phyloP scores from a whole-genome alignment of 768 basidiomycete genomes.

The Pleurotus cornucopiae region DNA sequence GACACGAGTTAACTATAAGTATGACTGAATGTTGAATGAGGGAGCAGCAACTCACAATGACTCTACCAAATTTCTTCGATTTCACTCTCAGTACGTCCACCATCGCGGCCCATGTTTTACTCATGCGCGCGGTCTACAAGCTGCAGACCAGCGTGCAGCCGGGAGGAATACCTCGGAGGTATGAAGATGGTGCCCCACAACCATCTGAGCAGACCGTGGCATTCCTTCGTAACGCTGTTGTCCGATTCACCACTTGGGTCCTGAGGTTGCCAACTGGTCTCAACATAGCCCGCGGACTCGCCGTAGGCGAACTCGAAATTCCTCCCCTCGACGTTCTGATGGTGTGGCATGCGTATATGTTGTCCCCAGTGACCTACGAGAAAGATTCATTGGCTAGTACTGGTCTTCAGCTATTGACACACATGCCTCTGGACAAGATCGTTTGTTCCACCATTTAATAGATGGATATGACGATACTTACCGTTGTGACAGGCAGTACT shows the following conservation, averaged over 20 bases:
- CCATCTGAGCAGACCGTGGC: not conserved
- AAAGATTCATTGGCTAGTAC: not conserved
- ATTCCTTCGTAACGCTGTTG: not conserved
- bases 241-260: not conserved
- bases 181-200: not conserved
- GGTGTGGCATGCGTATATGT: slow-evolving; percentile 14
- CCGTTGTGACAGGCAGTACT: too few species aligned
- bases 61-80: not conserved
- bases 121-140: not conserved
- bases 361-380: not conserved
- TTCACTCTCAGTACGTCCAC: not conserved
- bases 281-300: not conserved
- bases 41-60: too few species aligned
- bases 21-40: too few species aligned
- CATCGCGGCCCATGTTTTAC: not conserved
- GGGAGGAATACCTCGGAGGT: not conserved
- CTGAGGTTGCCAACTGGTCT: not conserved
- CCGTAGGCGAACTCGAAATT: not conserved
- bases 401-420: not conserved
- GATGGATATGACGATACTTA: too few species aligned
- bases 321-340: slow-evolving; percentile 13
- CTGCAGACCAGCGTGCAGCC: not conserved
- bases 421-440: not conserved
- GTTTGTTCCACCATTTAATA: not conserved
- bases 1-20: too few species aligned